Evolutionary conservation across 202 grass and related monocot genomes (phyloP), one percentile per base, ranked within the genome.

Genomic region (Thinopyrum obtusiflorum): DNA sequence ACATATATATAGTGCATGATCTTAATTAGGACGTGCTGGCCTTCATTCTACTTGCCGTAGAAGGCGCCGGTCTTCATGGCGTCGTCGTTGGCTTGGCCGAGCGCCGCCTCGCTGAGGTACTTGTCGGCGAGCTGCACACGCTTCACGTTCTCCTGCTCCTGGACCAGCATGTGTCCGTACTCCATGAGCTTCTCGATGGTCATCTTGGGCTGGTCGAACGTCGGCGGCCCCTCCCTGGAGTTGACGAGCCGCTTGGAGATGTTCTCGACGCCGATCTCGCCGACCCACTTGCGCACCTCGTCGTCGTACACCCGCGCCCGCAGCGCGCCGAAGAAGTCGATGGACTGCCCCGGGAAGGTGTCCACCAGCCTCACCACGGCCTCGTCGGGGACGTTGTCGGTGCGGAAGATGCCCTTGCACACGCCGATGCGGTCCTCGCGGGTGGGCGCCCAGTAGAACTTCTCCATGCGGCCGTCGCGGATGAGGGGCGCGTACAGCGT

Each of bases 361-460:
- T 93, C 92, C 26, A 97, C 95, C 1, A 97, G 65, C 91, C 55
- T 79, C 24, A 94, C 53, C n/a, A 97, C 39, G 20, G 61, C 83
- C 0, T 91, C 90, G 0, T 84, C 20, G 15, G 81, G 9, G 6
- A 97, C 77, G 21, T 68, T 77, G 39, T 97, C 92, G 39, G 89
- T 83, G 85, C 87, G 92, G 92, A 97, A 97, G 83, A 97, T 97
- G 8, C 95, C 95, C 11, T 26, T 70, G 85, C 84, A 89, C 0
- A 97, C 95, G 2, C 92, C 95, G 13, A 97, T 86, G 5, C 91
- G 83, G 92, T 97, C 95, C 20, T 97, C 95, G 0, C 95, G 85
- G 4, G 92, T 97, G 23, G 95, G 95, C 2, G 95, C 92, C 95
- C 95, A 97, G 87, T 97, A 97, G 90, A 97, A 97, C 65, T 97